These are phyloP conservation scores for Trichoderma simmonsii DNA, from an alignment of 2,329 filamentous ascomycete species.

Conservation along the genomic window DNA sequence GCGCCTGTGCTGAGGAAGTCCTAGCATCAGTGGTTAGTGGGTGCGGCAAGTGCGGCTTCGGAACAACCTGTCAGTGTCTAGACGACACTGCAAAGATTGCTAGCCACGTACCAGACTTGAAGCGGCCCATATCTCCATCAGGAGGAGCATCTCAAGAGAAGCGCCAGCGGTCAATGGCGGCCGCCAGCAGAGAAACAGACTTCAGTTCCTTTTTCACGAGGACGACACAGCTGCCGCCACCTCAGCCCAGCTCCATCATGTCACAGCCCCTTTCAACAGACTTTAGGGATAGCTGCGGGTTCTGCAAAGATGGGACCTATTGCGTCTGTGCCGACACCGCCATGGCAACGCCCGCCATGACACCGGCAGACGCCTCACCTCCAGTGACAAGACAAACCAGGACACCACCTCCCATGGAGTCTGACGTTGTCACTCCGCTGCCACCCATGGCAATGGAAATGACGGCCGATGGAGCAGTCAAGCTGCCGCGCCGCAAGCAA, in stretches of 20 bases:
- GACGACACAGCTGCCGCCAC: slow-evolving; percentile 33
- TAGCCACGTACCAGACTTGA: slow-evolving; percentile 39
- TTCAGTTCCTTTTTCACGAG: slow-evolving; percentile 66
- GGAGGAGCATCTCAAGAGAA: slow-evolving; percentile 49
- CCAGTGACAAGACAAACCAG: slow-evolving; percentile 48
- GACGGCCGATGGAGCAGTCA: slow-evolving; percentile 58
- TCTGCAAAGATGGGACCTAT: slow-evolving; percentile 78
- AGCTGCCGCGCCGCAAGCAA: slow-evolving; percentile 48
- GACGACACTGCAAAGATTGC: slow-evolving; percentile 55
- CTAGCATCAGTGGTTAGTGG: slow-evolving; percentile 53
- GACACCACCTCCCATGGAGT: slow-evolving; percentile 60
- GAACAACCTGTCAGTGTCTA: slow-evolving; percentile 62
- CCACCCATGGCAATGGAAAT: slow-evolving; percentile 56
- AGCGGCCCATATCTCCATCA: slow-evolving; percentile 49
- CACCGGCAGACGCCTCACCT: slow-evolving; percentile 39
- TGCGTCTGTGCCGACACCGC: slow-evolving; percentile 72
- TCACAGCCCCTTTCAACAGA: slow-evolving; percentile 37
- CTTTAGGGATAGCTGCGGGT: slow-evolving; percentile 70
- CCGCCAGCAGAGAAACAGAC: slow-evolving; percentile 65
- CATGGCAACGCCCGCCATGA: slow-evolving; percentile 39
- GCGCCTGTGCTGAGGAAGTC: slow-evolving; percentile 59
- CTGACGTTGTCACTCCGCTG: slow-evolving; percentile 47
- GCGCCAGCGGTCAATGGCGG: slow-evolving; percentile 48
- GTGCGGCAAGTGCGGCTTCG: slow-evolving; percentile 64
- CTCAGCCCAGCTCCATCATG: slow-evolving; percentile 22